phyloP scores from a whole-genome alignment of 768 basidiomycete genomes.

The Boletellus ananiceps region DNA sequence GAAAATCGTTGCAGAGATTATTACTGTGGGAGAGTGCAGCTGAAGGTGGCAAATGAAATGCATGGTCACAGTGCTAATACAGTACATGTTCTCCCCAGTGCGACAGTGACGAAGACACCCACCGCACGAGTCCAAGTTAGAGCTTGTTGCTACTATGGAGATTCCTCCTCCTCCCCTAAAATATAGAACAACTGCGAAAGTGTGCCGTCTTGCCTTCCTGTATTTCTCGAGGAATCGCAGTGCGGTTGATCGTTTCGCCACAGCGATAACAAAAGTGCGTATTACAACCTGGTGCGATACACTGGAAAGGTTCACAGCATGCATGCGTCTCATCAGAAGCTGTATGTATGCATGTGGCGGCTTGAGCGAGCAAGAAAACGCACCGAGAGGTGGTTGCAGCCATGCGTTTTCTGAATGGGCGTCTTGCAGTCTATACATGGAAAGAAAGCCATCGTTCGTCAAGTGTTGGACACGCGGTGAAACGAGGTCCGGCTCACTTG shows the following conservation, averaged over 20 bases:
- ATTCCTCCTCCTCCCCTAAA: constrained; percentile 11
- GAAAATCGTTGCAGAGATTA: too few species aligned
- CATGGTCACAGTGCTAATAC: neutral
- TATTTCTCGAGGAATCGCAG: constrained; percentile 33
- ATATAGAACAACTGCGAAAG: constrained; percentile 27
- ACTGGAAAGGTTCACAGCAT: constrained; percentile 30
- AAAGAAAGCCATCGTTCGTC: neutral
- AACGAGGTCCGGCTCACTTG: constrained; percentile 35
- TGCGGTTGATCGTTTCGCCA: constrained; percentile 41
- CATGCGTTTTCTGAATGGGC: constrained; percentile 46
- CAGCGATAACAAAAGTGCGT: constrained; percentile 54
- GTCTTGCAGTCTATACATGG: constrained; percentile 39
- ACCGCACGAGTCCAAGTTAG: too few species aligned
- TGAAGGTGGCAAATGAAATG: neutral
- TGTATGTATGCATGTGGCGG: neutral
- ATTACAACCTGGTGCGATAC: constrained; percentile 53
- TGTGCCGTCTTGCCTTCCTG: constrained; percentile 29
- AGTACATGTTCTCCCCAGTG: too few species aligned
- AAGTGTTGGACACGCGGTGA: neutral
- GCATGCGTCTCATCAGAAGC: neutral
- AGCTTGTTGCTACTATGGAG: too few species aligned
- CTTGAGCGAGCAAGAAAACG: constrained; percentile 15
- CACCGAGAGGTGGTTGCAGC: constrained; percentile 60
- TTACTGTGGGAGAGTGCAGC: neutral
- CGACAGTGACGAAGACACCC: too few species aligned